These are phyloP conservation scores for Linum lewisii DNA, from an alignment of 345 rosid species.

Conservation along the genomic window DNA sequence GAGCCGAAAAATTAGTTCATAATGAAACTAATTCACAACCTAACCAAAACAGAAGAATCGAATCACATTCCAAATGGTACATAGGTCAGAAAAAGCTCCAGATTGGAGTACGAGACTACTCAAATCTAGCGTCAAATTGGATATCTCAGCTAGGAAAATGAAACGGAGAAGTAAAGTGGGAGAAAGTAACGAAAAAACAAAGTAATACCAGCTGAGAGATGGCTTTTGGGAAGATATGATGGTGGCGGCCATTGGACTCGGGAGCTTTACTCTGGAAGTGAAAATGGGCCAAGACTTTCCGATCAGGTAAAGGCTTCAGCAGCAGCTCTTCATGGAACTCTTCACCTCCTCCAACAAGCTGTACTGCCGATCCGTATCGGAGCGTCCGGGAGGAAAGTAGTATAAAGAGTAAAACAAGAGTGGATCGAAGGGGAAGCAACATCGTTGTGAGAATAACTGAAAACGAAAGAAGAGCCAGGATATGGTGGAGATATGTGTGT, in stretches of 20 bases:
- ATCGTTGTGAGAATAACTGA: conserved; percentile 10
- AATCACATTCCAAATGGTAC: no score
- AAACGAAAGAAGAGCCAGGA: background rate
- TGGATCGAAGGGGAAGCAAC: conserved; percentile 22
- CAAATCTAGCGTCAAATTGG: no score
- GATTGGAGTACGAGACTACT: no score
- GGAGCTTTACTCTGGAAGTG: conserved; percentile 64
- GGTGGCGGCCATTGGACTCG: conserved; percentile 68
- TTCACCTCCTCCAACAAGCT: conserved; percentile 22
- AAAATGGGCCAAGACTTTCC: conserved; percentile 74
- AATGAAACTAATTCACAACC: no score
- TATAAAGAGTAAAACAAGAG: conserved; percentile 10
- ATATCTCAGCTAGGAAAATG: no score
- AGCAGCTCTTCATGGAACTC: conserved; percentile 66
- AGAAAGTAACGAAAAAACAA: background rate
- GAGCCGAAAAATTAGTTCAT: no score
- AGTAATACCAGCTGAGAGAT: conserved; percentile 74
- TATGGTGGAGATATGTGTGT: background rate
- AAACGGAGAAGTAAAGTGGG: background rate
- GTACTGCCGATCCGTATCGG: conserved; percentile 31
- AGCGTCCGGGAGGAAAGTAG: conserved; percentile 12
- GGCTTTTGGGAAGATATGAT: conserved; percentile 93
- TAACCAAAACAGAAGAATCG: no score
- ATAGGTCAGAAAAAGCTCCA: no score
- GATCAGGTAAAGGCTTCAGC: conserved; percentile 79